Conservation (phyloP, 371 early-diverging fungal genomes). For the Nematocida sp. region DNA sequence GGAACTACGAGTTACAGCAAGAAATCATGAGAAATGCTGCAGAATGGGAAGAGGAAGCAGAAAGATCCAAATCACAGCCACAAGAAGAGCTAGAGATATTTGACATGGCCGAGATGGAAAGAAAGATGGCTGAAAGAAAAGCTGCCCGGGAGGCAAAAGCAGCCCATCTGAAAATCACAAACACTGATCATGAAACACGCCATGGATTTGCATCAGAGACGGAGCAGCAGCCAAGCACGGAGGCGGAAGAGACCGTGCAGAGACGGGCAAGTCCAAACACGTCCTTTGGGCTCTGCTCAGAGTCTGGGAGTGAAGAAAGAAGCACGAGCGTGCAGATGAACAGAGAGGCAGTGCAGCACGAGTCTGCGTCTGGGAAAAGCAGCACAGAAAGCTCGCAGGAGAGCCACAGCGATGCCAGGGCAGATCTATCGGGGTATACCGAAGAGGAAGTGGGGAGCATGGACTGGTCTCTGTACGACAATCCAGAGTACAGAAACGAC, state of each 20-base stretch:
- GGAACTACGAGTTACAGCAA: not conserved
- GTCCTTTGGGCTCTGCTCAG: not conserved
- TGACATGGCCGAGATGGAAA: not conserved
- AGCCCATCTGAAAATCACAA: not conserved
- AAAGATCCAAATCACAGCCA: not conserved
- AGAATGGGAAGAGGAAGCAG: not conserved
- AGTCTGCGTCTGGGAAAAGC: not conserved
- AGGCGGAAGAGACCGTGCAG: not conserved
- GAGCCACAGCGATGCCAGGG: not conserved
- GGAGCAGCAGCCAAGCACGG: not conserved
- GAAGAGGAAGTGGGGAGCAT: not conserved
- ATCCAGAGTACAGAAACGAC: not conserved
- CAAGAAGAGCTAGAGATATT: not conserved
- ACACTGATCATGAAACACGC: not conserved
- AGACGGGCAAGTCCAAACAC: not conserved
- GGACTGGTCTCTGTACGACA: constrained; percentile 15
- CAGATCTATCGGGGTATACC: not conserved
- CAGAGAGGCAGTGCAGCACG: not conserved
- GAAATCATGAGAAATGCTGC: not conserved
- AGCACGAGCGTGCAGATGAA: not conserved
- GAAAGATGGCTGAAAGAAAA: not conserved
- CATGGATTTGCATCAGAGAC: not conserved
- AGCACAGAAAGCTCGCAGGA: not conserved
- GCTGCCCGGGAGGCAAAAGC: not conserved
- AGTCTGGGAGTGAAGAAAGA: not conserved